Percentiles rank a stretch among this genome's conserved stretches.
Conservation (phyloP, 2,329 filamentous ascomycete genomes). For the Beauveria asiatica region DNA sequence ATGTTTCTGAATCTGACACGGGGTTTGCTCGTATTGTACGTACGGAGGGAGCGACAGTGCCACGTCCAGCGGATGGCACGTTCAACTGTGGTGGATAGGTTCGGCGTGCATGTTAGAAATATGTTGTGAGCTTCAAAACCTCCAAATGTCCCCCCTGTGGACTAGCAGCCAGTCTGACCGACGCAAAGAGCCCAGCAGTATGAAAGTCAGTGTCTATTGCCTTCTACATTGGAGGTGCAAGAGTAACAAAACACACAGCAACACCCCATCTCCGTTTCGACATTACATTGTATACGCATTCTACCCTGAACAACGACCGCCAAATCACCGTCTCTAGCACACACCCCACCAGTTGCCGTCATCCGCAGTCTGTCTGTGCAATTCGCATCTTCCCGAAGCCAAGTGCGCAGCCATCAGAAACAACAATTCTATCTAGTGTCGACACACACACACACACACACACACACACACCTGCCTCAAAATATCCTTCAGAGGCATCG, state of each 20-base stretch:
- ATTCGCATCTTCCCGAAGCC: not conserved
- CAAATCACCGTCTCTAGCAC: not conserved
- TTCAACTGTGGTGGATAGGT: no score
- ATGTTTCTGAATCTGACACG: not conserved
- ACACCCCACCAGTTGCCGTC: not conserved
- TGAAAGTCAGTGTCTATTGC: not conserved
- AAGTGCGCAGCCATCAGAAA: not conserved
- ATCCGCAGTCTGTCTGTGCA: not conserved
- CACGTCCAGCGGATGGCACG: no score
- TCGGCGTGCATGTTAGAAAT: not conserved
- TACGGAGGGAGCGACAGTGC: no score
- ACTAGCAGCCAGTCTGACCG: not conserved
- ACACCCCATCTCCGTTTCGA: no score
- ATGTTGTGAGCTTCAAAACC: not conserved
- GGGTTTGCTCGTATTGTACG: not conserved
- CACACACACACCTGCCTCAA: not conserved
- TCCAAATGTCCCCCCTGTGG: not conserved
- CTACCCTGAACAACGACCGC: not conserved
- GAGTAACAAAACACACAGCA: not conserved
- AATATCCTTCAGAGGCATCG: not conserved
- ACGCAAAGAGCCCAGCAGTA: not conserved
- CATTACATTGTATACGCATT: no score
- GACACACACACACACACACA: no score
- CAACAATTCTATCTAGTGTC: no score
- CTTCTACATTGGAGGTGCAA: not conserved